These are phyloP conservation scores for Colletotrichum paranaense DNA, from an alignment of 2,329 filamentous ascomycete genomes.

Conservation along the genomic window DNA sequence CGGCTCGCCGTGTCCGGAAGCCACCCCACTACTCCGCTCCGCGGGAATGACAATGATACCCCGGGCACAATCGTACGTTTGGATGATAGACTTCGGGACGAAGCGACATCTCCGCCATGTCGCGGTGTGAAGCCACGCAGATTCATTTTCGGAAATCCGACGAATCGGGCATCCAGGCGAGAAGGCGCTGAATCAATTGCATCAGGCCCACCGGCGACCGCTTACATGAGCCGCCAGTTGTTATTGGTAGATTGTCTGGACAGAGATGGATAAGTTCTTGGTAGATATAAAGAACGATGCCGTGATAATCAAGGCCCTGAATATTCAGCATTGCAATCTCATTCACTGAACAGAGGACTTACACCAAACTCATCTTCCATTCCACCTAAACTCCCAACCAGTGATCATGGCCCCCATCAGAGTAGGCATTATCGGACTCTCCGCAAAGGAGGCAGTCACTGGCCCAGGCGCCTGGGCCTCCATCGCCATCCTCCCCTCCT, in stretches of 20 bases:
- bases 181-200: background rate
- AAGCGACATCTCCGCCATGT: too few relatives aligned
- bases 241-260: background rate
- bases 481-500: constrained; percentile 66
- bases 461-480: constrained; percentile 64
- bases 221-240: background rate
- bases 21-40: constrained; percentile 19
- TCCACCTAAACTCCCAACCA: background rate
- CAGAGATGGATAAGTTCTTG: background rate
- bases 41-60: background rate
- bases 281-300: background rate
- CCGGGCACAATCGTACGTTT: background rate
- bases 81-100: background rate
- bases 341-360: background rate
- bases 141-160: background rate
- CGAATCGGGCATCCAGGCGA: background rate
- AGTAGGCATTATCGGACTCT: constrained; percentile 69
- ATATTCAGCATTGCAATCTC: background rate
- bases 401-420: constrained; percentile 54
- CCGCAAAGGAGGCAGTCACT: constrained; percentile 57
- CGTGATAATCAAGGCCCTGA: background rate
- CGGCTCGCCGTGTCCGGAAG: background rate
- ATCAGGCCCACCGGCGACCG: background rate
- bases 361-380: background rate
- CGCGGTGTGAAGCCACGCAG: background rate